Percentiles rank a stretch among this genome's conserved stretches.
Conservation (phyloP, 768 basidiomycete genomes). For the Agaricus sinodeliciosus region DNA sequence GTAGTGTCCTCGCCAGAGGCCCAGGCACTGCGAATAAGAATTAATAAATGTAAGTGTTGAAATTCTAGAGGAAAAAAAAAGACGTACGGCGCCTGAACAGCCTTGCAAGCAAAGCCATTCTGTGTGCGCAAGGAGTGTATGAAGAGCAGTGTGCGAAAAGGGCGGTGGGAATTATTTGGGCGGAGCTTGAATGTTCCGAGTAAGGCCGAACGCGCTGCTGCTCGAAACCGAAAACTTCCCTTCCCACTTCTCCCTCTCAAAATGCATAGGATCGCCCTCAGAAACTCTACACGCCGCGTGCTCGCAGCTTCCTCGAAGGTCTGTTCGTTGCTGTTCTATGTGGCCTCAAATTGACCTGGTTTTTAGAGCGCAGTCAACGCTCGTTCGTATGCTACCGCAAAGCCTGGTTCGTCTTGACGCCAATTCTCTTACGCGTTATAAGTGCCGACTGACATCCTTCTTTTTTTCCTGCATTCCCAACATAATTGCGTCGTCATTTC, state of each 20-base stretch:
- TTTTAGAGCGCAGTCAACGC: conserved; percentile 42
- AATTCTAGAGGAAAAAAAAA: background rate
- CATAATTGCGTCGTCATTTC: conserved; percentile 28
- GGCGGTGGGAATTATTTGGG: conserved; percentile 15
- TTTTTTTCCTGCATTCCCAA: conserved; percentile 15
- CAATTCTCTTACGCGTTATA: background rate
- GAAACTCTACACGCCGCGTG: conserved; percentile 75
- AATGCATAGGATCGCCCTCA: conserved; percentile 81
- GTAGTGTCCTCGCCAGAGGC: conserved; percentile 15
- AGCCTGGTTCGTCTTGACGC: conserved; percentile 68
- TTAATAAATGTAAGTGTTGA: background rate
- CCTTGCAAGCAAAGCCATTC: conserved; percentile 23
- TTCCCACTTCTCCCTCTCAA: conserved; percentile 38
- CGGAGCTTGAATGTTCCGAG: conserved; percentile 43
- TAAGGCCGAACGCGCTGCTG: conserved; percentile 32
- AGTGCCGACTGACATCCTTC: conserved; percentile 20
- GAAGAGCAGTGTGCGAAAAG: background rate
- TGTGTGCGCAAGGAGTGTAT: conserved; percentile 5
- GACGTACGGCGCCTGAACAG: conserved; percentile 27
- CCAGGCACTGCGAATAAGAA: conserved; percentile 10
- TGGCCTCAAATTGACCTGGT: conserved; percentile 13
- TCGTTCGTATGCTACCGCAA: conserved; percentile 96
- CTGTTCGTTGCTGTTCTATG: conserved; percentile 9
- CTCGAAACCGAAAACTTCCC: conserved; percentile 37
- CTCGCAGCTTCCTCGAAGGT: conserved; percentile 67